Evolutionary conservation across 257 asterid species (phyloP).

Genomic region (Ehretia macrophylla): DNA sequence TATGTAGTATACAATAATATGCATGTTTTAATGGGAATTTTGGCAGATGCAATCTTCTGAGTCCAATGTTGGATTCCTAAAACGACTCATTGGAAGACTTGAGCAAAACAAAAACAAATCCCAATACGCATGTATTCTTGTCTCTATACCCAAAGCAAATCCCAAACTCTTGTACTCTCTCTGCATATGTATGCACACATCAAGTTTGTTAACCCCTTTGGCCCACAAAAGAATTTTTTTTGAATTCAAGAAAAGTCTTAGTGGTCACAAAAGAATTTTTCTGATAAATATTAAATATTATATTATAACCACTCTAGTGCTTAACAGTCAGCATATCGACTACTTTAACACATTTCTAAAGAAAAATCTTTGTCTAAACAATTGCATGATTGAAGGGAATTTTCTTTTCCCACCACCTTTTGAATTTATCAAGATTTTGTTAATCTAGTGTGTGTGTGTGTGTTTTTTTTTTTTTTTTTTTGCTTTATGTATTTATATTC

Average conservation of each 20-base stretch:
- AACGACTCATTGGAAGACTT: constrained; percentile 14
- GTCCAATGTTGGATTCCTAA: constrained; percentile 36
- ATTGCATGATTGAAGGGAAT: background rate
- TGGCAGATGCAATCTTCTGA: too few species aligned
- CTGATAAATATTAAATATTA: background rate
- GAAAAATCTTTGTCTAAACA: background rate
- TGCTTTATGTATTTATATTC: background rate
- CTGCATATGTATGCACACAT: background rate
- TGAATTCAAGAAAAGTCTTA: too few species aligned
- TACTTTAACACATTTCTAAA: constrained; percentile 9
- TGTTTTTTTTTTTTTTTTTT: background rate
- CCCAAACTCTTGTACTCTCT: constrained; percentile 6
- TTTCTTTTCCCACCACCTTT: background rate
- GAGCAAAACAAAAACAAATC: constrained; percentile 40
- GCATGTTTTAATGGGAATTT: too few species aligned
- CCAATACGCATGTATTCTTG: constrained; percentile 50
- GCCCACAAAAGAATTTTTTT: too few species aligned
- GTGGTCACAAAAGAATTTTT: too few species aligned
- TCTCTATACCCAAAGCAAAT: constrained; percentile 21
- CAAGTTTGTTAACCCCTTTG: background rate
- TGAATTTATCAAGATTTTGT: background rate
- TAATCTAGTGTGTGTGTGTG: background rate
- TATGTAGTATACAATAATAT: too few species aligned
- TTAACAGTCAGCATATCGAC: constrained; percentile 29
- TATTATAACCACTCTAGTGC: constrained; percentile 24